A percentile compares a stretch with the other conserved stretches of the same genome.
Evolutionary conservation across 2,329 filamentous ascomycete genomes (phyloP).

Genomic region (Trichoderma sp.): DNA sequence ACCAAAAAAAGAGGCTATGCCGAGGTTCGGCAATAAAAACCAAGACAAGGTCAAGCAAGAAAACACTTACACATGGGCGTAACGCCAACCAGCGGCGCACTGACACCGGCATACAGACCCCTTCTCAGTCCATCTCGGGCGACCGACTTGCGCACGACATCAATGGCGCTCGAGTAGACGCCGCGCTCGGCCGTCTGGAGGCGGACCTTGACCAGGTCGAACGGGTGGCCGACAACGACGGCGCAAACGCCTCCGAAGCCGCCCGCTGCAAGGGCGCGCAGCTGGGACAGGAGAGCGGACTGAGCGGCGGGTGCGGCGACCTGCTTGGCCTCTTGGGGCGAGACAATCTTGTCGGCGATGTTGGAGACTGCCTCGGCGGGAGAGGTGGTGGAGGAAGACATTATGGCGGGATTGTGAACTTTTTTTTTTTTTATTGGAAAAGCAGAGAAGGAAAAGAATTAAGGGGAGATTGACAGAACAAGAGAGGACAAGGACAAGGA

Average conservation of each 20-base stretch:
- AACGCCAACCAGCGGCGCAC: slow-evolving; percentile 88
- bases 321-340: slow-evolving; percentile 36
- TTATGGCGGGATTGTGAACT: background rate
- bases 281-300: slow-evolving; percentile 44
- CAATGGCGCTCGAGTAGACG: slow-evolving; percentile 84
- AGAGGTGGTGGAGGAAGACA: slow-evolving; percentile 19
- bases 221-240: slow-evolving; percentile 91
- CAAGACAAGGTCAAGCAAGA: background rate
- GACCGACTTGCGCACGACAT: slow-evolving; percentile 85
- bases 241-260: slow-evolving; percentile 93
- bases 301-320: slow-evolving; percentile 21
- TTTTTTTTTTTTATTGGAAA: background rate
- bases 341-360: slow-evolving; percentile 42
- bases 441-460: background rate
- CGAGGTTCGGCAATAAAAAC: background rate
- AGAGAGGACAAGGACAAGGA: background rate
- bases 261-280: slow-evolving; percentile 82
- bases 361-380: slow-evolving; percentile 23
- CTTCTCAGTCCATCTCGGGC: slow-evolving; percentile 76
- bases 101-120: slow-evolving; percentile 95
- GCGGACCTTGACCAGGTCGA: slow-evolving; percentile 96
- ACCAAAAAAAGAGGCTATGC: background rate
- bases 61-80: slow-evolving; percentile 91
- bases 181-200: slow-evolving; percentile 94
- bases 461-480: background rate